Conservation (phyloP, 2,329 filamentous ascomycete genomes). For the Verticillium nubilum region DNA sequence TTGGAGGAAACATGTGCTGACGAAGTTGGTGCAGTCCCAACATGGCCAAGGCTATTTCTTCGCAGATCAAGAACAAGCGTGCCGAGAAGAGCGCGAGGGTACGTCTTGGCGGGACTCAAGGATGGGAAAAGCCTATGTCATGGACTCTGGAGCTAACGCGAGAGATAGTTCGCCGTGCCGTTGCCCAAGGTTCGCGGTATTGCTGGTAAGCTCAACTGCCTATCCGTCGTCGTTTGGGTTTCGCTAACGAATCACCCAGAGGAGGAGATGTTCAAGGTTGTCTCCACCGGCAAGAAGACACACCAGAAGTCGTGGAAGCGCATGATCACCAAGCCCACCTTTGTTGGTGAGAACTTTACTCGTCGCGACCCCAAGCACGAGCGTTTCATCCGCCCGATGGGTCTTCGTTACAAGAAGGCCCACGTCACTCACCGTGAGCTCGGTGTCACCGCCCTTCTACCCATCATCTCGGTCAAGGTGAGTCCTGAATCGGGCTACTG, state of each 20-base stretch:
- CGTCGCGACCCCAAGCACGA: constrained; percentile 72
- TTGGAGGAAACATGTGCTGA: no score
- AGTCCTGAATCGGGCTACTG: not conserved
- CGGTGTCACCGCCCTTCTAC: constrained; percentile 81
- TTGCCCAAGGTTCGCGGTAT: constrained; percentile 79
- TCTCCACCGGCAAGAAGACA: constrained; percentile 94
- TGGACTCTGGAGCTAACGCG: no score
- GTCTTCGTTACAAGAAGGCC: constrained; percentile 44
- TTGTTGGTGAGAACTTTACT: constrained; percentile 89
- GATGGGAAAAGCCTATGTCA: no score
- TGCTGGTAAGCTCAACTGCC: not conserved
- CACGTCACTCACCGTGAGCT: constrained; percentile 69
- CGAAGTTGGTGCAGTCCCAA: constrained; percentile 33
- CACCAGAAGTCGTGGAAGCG: constrained; percentile 77
- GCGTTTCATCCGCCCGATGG: constrained; percentile 45
- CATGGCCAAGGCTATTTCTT: constrained; percentile 65
- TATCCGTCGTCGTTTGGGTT: not conserved
- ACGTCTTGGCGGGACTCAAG: not conserved
- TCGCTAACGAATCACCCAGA: constrained; percentile 64
- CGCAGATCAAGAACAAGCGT: constrained; percentile 92
- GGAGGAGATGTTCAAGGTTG: constrained; percentile 96
- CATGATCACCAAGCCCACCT: constrained; percentile 68
- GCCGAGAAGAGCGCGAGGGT: constrained; percentile 78
- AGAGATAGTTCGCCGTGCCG: constrained; percentile 70
- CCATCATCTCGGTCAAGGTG: constrained; percentile 55